Conservation (phyloP, 371 early-diverging fungal species). For the Syncephalastrum contaminatum region DNA sequence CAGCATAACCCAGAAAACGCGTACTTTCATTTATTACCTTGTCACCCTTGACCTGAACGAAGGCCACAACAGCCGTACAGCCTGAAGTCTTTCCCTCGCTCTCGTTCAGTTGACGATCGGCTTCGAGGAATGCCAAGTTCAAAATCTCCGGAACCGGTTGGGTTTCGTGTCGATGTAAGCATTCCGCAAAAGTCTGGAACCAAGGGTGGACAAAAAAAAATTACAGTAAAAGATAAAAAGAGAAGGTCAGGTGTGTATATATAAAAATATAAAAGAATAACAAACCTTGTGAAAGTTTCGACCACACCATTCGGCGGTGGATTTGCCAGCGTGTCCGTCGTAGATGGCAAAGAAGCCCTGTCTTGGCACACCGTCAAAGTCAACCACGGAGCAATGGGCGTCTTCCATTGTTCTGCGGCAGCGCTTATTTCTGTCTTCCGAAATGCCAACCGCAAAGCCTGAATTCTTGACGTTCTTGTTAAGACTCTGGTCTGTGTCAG, state of each 20-base stretch:
- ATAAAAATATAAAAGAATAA: not conserved
- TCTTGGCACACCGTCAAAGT: constrained; percentile 76
- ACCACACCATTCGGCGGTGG: constrained; percentile 97
- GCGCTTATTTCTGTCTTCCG: constrained; percentile 86
- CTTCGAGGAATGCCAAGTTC: constrained; percentile 79
- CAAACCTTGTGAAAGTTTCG: constrained; percentile 80
- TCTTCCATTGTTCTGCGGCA: constrained; percentile 98
- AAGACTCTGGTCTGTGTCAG: too few relatives aligned
- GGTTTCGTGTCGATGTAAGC: constrained; percentile 10
- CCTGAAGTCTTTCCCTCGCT: constrained; percentile 80
- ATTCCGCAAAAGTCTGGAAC: constrained; percentile 20
- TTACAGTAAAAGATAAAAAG: not conserved
- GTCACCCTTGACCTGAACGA: constrained; percentile 49
- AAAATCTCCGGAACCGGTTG: constrained; percentile 76
- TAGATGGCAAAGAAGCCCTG: constrained; percentile 95
- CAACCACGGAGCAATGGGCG: constrained; percentile 80
- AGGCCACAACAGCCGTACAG: constrained; percentile 90
- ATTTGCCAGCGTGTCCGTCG: constrained; percentile 97
- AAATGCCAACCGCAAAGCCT: constrained; percentile 64
- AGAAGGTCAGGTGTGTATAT: not conserved
- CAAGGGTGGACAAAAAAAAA: not conserved
- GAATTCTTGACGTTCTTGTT: constrained; percentile 13
- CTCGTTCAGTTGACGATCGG: constrained; percentile 77
- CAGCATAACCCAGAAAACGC: not conserved
- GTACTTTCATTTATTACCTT: constrained; percentile 30